Base-by-base conservation (phyloP, 1,139 yeast species). In the Debaryomyces sp. region DNA sequence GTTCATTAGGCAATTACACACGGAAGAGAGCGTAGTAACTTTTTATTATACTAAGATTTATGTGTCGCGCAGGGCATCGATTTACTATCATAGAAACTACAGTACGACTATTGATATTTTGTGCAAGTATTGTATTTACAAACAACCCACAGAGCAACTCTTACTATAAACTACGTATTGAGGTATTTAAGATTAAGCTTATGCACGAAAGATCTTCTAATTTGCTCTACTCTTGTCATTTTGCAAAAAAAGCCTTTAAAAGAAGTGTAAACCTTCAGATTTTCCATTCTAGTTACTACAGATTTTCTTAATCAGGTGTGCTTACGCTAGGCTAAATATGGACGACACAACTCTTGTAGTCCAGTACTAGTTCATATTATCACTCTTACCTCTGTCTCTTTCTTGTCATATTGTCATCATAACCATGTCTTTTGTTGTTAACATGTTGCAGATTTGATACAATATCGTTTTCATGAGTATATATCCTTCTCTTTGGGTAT, bases 381-480 rank as follows among this genome's bases (percentile, higher is more conserved):
- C 9, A 12, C 26, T 17, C 17, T 46, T 50, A 64, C 47, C 66
- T 60, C 43, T 62, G 68, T 50, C 71, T 63, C 60, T 70, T 71
- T 46, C 75, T 60, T 40, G 48, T 51, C 40, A 42, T 44, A 17
- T 57, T 55, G 38, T 64, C 68, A 36, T 63, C 69, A 44, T 57
- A 56, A n/a, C 63, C 67, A 41, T 64, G 64, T 49, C 73, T 57
- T 53, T 68, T 59, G 44, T 43, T 46, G 54, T 57, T 52, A 41
- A 36, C 45, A 46, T 44, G 50, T 46, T 54, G 50, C 54, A 62
- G 55, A 13, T 63, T 58, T n/a, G 76, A 66, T 5, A 69, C 61
- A 44, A 87, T 86, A 63, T 86, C 91, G 57, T 80, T 82, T 61
- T 87, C 94, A 57, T 85, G 90, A n/a, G 88, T 82, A 58, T 85